These are phyloP conservation scores for Chionographis japonica DNA, from an alignment of 106 monocot species.

Conservation along the genomic window DNA sequence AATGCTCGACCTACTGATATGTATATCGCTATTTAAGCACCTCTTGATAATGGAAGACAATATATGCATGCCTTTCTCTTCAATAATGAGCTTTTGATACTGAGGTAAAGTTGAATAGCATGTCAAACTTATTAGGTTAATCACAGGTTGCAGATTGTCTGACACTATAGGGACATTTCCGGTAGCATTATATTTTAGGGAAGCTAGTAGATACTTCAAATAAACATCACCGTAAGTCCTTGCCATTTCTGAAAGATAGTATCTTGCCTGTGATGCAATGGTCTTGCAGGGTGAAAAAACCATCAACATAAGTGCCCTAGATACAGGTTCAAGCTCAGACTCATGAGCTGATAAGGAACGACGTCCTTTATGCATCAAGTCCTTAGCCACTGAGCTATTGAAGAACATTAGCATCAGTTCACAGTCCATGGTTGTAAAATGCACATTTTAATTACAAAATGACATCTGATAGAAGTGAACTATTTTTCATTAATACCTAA, in stretches of 20 bases:
- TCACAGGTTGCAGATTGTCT: slow-evolving; percentile 37
- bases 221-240: slow-evolving; percentile 17
- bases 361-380: slow-evolving; percentile 34
- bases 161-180: slow-evolving; percentile 25
- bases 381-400: slow-evolving; percentile 42
- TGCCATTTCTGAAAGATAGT: slow-evolving; percentile 24
- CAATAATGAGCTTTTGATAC: slow-evolving; percentile 37
- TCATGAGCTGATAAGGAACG: slow-evolving; percentile 8
- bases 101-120: slow-evolving; percentile 50
- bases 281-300: slow-evolving; percentile 64
- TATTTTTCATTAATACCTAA: background rate
- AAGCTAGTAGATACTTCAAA: slow-evolving; percentile 31
- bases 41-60: slow-evolving; percentile 37
- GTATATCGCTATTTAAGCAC: slow-evolving; percentile 45
- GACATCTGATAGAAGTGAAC: background rate
- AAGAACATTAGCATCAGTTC: slow-evolving; percentile 7
- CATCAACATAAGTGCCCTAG: slow-evolving; percentile 61
- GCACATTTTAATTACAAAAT: background rate
- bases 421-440: slow-evolving; percentile 4
- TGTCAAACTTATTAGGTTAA: slow-evolving; percentile 39
- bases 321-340: slow-evolving; percentile 47
- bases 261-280: slow-evolving; percentile 45
- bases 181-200: slow-evolving; percentile 24
- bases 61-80: slow-evolving; percentile 34
- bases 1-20: slow-evolving; percentile 35